Base-by-base conservation (phyloP, 768 basidiomycete species). In the Tephrocybe sp. region DNA sequence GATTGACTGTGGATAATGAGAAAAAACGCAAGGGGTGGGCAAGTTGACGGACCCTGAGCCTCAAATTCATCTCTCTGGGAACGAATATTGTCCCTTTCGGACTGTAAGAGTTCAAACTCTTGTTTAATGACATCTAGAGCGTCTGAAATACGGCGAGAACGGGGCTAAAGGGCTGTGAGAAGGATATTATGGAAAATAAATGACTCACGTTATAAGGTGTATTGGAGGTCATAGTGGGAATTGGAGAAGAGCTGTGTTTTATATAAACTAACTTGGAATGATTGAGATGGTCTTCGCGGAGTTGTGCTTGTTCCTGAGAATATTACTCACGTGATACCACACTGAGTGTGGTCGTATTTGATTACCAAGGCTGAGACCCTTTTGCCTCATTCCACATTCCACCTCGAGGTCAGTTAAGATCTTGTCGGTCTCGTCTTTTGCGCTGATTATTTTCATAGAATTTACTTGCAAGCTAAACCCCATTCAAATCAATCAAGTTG, bases 1-100 rank as follows among this genome's bases (percentile, higher is more conserved):
- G 75, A 4, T 80, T 78, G 43, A 92, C 91, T 92, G 64, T 12
- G 39, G 1, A 3, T 0, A 19, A 11, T 14, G 36, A 23, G 35
- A 47, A 45, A n/a, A 33, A 43, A 39, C 14, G 38, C 45, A 39
- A 39, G 38, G 20, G n/a, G 45, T 23, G n/a, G 23, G 20, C 10
- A 11, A 26, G 14, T 17, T 13, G 16, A 10, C 10, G 53, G 57
- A 94, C 96, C 82, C 75, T 93, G 93, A 3, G 74, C 76, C 70
- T 98, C 95, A 63, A 85, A 89, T 52, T 98, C 96, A 61, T 97
- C 94, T 36, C 92, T 73, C 71, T 96, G 90, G n/a, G 72, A 76
- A 45, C 91, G 78, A 56, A 88, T 44, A 83, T 72, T 61, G 34
- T 58, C 57, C 1, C 60, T 40, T 19, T 94, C 91, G 22, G 75